Conservation (phyloP, 148 eudicot species). For the Persicaria tinctoria region DNA sequence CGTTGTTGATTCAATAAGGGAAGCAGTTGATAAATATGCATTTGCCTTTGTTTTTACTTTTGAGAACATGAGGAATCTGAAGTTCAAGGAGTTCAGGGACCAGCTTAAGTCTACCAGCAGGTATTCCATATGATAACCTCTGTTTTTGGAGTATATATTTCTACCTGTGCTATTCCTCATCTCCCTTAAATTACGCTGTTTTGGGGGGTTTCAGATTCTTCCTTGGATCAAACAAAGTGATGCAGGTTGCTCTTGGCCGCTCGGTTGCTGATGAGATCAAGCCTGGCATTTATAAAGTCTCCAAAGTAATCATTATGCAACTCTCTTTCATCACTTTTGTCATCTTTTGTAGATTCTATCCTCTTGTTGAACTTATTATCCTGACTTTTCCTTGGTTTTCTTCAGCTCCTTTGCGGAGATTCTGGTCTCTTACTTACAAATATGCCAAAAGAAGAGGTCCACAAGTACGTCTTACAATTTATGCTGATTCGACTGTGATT, state of each 20-base stretch:
- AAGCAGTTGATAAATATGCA: slow-evolving; percentile 54
- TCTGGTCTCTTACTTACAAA: slow-evolving; percentile 68
- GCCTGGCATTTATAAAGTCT: slow-evolving; percentile 66
- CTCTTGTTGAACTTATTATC: background rate
- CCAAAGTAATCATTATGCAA: slow-evolving; percentile 45
- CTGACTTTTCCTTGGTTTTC: background rate
- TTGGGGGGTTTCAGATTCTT: slow-evolving; percentile 50
- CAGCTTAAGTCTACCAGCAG: slow-evolving; percentile 73
- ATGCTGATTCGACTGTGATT: background rate
- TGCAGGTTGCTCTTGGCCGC: slow-evolving; percentile 91
- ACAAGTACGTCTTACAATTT: slow-evolving; percentile 37
- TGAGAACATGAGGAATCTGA: slow-evolving; percentile 95
- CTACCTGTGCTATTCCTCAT: background rate
- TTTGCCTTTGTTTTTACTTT: slow-evolving; percentile 65
- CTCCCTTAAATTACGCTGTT: background rate
- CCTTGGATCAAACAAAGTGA: slow-evolving; percentile 98
- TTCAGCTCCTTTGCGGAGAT: slow-evolving; percentile 78
- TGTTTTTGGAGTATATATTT: slow-evolving; percentile 1
- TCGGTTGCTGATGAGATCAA: slow-evolving; percentile 71
- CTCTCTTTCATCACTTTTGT: background rate
- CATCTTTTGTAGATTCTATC: background rate
- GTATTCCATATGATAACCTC: slow-evolving; percentile 16
- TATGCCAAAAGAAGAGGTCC: slow-evolving; percentile 67
- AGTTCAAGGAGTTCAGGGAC: slow-evolving; percentile 84
- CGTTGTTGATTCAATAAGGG: slow-evolving; percentile 62